These are phyloP conservation scores for Tetrapisispora nanseiensis DNA, from an alignment of 805 yeast genomes.

Conservation along the genomic window DNA sequence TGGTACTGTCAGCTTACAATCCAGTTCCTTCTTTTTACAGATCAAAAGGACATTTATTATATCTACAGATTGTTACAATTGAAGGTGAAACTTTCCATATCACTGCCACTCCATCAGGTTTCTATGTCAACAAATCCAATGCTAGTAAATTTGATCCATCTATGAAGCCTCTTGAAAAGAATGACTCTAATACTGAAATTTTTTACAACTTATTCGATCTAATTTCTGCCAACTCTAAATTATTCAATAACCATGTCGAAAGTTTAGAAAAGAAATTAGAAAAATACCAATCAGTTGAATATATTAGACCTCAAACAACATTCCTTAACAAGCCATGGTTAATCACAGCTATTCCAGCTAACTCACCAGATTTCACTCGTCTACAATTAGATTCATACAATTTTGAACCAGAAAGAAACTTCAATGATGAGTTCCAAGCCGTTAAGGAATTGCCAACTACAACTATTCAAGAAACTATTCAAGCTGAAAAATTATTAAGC, in stretches of 20 bases:
- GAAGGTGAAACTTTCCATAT: constrained; percentile 75
- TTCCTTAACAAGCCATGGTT: constrained; percentile 73
- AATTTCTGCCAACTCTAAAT: constrained; percentile 55
- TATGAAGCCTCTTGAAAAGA: constrained; percentile 24
- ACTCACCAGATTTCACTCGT: constrained; percentile 47
- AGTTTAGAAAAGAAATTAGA: constrained; percentile 40
- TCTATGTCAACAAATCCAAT: constrained; percentile 64
- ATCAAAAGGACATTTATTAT: constrained; percentile 69
- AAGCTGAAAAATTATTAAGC: constrained; percentile 66
- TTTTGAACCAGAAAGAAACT: constrained; percentile 47
- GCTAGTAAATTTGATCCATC: constrained; percentile 62
- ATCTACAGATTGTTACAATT: constrained; percentile 62
- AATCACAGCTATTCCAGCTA: constrained; percentile 23
- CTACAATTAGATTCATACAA: constrained; percentile 37
- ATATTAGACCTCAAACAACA: constrained; percentile 50
- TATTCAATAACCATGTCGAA: constrained; percentile 43
- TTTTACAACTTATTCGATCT: constrained; percentile 48
- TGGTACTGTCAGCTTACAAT: constrained; percentile 73
- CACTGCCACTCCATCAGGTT: constrained; percentile 73
- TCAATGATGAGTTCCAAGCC: constrained; percentile 87
- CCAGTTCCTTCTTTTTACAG: constrained; percentile 64
- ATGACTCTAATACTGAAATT: constrained; percentile 12
- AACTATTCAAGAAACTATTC: constrained; percentile 53
- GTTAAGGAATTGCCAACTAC: constrained; percentile 59
- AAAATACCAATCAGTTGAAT: constrained; percentile 42